A percentile compares a stretch with the other conserved stretches of the same genome.
These are phyloP conservation scores for Middelhovenomyces tepae DNA, from an alignment of 805 yeast genomes.

Conservation along the genomic window DNA sequence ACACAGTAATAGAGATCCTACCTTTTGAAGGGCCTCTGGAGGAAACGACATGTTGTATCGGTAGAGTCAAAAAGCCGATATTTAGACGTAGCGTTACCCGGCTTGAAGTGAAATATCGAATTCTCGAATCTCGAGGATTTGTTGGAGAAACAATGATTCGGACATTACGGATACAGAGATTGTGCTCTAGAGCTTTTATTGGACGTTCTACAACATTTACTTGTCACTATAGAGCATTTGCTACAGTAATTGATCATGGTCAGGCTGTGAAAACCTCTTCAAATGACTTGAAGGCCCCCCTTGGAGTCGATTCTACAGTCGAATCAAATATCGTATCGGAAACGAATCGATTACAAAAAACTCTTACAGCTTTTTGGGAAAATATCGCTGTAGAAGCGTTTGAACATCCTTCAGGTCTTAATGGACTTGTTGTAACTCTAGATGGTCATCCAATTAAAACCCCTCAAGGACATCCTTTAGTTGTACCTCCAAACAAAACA, in stretches of 20 bases:
- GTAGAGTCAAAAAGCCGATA: neutral
- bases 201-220: too few relatives aligned
- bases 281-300: too few relatives aligned
- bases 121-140: too few relatives aligned
- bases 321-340: conserved; percentile 32
- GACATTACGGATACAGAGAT: too few relatives aligned
- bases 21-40: conserved; percentile 38
- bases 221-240: too few relatives aligned
- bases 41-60: conserved; percentile 32
- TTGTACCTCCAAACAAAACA: conserved; percentile 49
- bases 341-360: conserved; percentile 60
- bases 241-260: too few relatives aligned
- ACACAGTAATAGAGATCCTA: conserved; percentile 3
- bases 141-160: too few relatives aligned
- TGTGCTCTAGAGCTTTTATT: too few relatives aligned
- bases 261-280: too few relatives aligned
- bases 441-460: conserved; percentile 76
- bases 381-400: conserved; percentile 11
- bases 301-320: too few relatives aligned
- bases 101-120: too few relatives aligned
- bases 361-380: conserved; percentile 32
- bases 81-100: too few relatives aligned
- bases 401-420: neutral
- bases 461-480: conserved; percentile 65
- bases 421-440: conserved; percentile 45